Base-by-base conservation (phyloP, 176 grass and related monocot species). In the Aegilops longissima region DNA sequence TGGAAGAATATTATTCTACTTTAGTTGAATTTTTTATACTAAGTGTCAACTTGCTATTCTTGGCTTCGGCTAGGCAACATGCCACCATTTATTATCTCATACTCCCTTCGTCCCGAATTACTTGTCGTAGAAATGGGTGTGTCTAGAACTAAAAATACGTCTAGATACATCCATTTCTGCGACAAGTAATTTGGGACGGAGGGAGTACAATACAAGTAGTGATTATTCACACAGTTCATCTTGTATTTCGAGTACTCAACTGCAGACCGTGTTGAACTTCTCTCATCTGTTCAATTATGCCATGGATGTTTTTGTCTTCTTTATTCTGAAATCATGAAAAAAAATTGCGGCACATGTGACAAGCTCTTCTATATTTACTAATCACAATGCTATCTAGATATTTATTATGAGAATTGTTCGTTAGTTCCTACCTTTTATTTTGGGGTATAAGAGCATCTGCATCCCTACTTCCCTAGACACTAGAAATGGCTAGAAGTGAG, bases 251-350 rank as follows among this genome's bases (percentile, higher is more conserved):
- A 70, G 33, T 71, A 72, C 8, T 71, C 12, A 38, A 58, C 29
- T 6, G 27, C 4, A 78, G 66, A 73, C 47, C 77, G 70, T 29
- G 30, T 7, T 61, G 40, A 77, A 80, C 31, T 76, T 85, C 20
- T 34, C 65, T 84, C 25, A 49, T 84, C 42, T 18, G 1, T 82
- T 84, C n/a, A 77, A 62, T 38, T 70, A 52, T 77, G 14, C n/a
- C 14, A 70, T 5, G 4, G 23, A 3, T 29, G 12, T 51, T n/a
- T 86, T 69, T 68, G 45, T 47, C 56, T 6, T 31, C 34, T 47
- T 70, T 71, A 82, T 14, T 70, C 23, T 52, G 12, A 74, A 74
- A 27, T 74, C 40, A 45, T 47, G 12, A 27, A 47, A 47, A 13
- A 13, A 47, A 47, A 47, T 71, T 39, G 67, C 39, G 79, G 66